Evolutionary conservation across 441 rosid genomes (phyloP), one percentile per base, ranked within the genome.

Genomic region (Sinapis alba): DNA sequence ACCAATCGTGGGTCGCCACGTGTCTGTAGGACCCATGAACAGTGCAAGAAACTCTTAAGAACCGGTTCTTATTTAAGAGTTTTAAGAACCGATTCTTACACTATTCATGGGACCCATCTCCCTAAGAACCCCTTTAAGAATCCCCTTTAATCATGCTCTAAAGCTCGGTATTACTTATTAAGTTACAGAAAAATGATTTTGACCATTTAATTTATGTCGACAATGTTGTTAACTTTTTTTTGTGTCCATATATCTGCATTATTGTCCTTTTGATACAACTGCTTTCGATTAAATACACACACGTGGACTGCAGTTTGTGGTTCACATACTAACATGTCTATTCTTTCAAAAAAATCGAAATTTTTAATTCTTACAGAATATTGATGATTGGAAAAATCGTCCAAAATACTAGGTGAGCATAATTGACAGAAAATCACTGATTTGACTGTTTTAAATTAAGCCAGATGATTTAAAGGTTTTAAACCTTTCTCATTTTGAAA

Each of bases 261-360:
- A 24, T 24, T 57, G 68, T 41, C 57, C 24, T n/a, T n/a, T 65
- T 20, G 30, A 24, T 1, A n/a, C 68, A 10, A 21, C 68, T 34
- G 5, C 54, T 41, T 64, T 41, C 21, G 5, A 41, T 64, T 7
- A 64, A 30, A 32, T 12, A 20, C 68, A 63, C 32, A 63, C 68
- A 63, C 53, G 26, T 63, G 53, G 20, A 3, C 20, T 63, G 53
- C 53, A 38, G 10, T 63, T 21, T 38, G 10, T 63, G 68, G 68
- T 21, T 63, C 68, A 61, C 64, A 28, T 15, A 28, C 2, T 15
- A 63, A 38, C 23, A 38, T 63, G 51, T 16, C 23, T 16, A 50
- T 16, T 50, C 54, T 7, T 47, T 47, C 54, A 15, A 47, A 47
- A 7, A 45, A 45, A n/a, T 41, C 6, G 8, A 45, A 15, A 47